Evolutionary conservation across 495 filamentous ascomycete genomes (phyloP), one percentile per base, ranked within the genome.

Genomic region (Xylaria castorea): DNA sequence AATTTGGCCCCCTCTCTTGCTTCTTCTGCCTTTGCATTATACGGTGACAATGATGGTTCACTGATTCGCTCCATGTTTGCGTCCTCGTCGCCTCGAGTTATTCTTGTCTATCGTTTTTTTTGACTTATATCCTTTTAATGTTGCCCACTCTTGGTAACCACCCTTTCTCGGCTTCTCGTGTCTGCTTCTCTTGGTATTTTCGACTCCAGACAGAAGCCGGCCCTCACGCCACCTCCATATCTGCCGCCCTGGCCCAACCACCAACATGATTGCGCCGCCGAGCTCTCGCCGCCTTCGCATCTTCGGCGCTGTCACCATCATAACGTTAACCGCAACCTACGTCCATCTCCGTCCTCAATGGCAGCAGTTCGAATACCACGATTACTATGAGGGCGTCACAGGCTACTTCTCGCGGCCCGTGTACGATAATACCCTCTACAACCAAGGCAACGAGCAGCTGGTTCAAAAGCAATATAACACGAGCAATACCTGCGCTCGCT

Each of bases 391-490:
- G n/a, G 72, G 67, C 61, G 74, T 80, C 46, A 64, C 71, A 2
- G 72, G 32, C 44, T 80, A 80, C 48, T 75, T 80, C 53, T 71
- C 64, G 12, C 44, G 50, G n/a, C 38, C 74, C 12, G 72, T 78
- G 30, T 80, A 78, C 64, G 77, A 79, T 64, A 79, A 79, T 25
- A 80, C 77, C 5, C 44, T 79, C 22, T 79, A 77, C 64, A 70
- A 70, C 27, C 67, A 71, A 34, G 77, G 74, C 32, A 80, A 79
- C 36, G 70, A 79, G 58, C 53, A 73, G 25, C 61, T 67, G 42
- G 73, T 79, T 20, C 53, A 79, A 18, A 75, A 75, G 57, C 75
- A 74, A 20, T 78, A 76, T 50, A 78, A 80, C 46, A 75, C 75
- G 9, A 76, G 73, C 60, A 68, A 73, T n/a, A 68, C 72, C 4